Conservation (phyloP, 441 rosid genomes). For the Eutrema salsugineum region DNA sequence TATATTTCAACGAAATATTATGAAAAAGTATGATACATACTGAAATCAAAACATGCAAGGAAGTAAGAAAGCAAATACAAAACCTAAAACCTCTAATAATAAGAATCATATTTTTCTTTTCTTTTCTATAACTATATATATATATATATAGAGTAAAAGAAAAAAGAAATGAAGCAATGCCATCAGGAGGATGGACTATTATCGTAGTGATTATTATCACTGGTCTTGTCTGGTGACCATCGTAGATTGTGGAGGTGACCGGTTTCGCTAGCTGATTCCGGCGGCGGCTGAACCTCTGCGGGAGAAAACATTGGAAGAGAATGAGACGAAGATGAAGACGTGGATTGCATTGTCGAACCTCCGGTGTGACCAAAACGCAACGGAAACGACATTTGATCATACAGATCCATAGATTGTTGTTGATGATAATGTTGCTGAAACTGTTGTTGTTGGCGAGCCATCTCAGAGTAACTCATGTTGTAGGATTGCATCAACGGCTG, state of each 20-base stretch:
- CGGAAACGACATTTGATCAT: slow-evolving; percentile 37
- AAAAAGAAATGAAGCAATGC: slow-evolving; percentile 3
- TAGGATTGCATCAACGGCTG: slow-evolving; percentile 24
- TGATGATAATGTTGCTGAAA: slow-evolving; percentile 19
- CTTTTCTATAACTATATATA: background rate
- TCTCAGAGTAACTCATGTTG: slow-evolving; percentile 28
- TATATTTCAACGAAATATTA: background rate
- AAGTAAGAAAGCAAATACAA: background rate
- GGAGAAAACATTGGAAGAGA: slow-evolving; percentile 29
- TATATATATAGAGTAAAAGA: background rate
- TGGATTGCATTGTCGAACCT: slow-evolving; percentile 7
- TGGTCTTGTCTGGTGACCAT: slow-evolving; percentile 34
- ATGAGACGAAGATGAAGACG: slow-evolving; percentile 27
- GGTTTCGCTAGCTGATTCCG: slow-evolving; percentile 24
- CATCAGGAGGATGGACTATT: slow-evolving; percentile 25
- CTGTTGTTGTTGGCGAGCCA: slow-evolving; percentile 25
- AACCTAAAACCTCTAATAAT: slow-evolving; percentile 3
- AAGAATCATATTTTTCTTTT: background rate
- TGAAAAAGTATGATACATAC: background rate
- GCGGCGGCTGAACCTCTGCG: background rate
- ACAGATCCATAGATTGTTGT: slow-evolving; percentile 28
- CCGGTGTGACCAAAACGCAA: slow-evolving; percentile 30
- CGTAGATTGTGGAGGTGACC: slow-evolving; percentile 19
- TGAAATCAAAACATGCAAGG: background rate
- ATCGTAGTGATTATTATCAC: background rate